phyloP scores from a whole-genome alignment of 2,329 filamentous ascomycete genomes.

The Xylariaceae sp. region DNA sequence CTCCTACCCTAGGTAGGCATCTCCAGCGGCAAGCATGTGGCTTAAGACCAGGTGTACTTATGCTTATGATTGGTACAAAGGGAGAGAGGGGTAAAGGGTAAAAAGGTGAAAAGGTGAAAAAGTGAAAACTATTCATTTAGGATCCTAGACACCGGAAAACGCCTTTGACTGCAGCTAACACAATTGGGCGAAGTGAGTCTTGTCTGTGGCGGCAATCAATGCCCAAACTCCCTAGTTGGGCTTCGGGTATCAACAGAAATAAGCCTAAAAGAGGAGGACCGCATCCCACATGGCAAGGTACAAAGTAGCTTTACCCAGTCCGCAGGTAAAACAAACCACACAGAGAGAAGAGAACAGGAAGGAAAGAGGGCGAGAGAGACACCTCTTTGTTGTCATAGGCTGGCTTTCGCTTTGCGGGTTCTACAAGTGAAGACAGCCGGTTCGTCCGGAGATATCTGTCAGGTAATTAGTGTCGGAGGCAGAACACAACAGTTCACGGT shows the following conservation, averaged over 20 bases:
- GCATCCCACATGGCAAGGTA: not conserved
- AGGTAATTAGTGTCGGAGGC: no score
- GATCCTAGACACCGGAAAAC: conserved; percentile 4
- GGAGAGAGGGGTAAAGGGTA: not conserved
- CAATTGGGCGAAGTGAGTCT: not conserved
- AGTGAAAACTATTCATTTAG: conserved; percentile 3
- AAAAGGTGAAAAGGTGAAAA: no score
- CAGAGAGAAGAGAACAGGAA: not conserved
- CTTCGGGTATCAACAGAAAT: conserved; percentile 31
- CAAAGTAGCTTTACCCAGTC: not conserved
- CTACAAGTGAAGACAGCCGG: not conserved
- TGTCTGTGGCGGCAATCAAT: conserved; percentile 13
- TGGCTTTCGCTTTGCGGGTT: no score
- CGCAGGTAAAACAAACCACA: not conserved
- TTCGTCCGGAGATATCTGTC: no score
- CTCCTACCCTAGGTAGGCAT: conserved; percentile 8
- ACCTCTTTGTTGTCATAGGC: not conserved
- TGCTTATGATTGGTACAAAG: not conserved
- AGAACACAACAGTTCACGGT: no score
- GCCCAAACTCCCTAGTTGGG: conserved; percentile 28
- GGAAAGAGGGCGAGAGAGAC: not conserved
- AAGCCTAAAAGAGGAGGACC: conserved; percentile 5
- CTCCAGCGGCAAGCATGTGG: conserved; percentile 18
- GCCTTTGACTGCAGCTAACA: not conserved
- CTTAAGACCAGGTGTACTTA: not conserved